Base-by-base conservation (phyloP, 768 basidiomycete genomes). In the Podaxis carcinomalis region DNA sequence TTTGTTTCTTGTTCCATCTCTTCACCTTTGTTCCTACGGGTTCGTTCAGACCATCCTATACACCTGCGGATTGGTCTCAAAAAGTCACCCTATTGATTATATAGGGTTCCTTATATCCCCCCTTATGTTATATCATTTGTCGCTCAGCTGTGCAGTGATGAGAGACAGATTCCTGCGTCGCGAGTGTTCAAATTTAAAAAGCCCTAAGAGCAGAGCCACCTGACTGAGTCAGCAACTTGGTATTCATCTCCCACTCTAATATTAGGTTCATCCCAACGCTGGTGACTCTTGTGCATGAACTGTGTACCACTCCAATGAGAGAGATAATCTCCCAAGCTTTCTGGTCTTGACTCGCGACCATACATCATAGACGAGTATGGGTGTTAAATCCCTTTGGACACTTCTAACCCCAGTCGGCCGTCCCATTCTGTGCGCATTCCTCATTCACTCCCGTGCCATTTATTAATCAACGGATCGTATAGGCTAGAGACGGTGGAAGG, bases 311-410 rank as follows among this genome's bases (percentile, higher is more conserved):
- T 50, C 46, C 35, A 23, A 49, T 57, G 47, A 57, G 57, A 23
- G 35, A 32, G 13, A 23, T 21, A 39, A 9, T 36, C n/a, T 13
- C 19, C 11, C 2, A 28, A 10, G 28, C 13, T 16, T 36, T 37
- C 25, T 44, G 50, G 51, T 54, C 59, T 53, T 51, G n/a, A 27
- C 14, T 28, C 7, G 13, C 32, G 40, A 60, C 46, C 14, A 36
- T 55, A 55, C n/a, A 60, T 39, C 61, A 5, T 55, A 47, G 35
- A 11, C 19, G 42, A 66, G 49, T 21, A 95, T 98, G 96, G 96
- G 96, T 85, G 95, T 98, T 55, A 95, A 98, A 74, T 93, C 93
- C 32, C 77, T 99, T 66, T 99, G 96, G 96, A 89, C 82, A 63
- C 85, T 99, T 11, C 77, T 99, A 59, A 83, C 83, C 11, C 96